Evolutionary conservation across 495 filamentous ascomycete species (phyloP), one percentile per base, ranked within the genome.

Genomic region (Penicillium malachiteum): DNA sequence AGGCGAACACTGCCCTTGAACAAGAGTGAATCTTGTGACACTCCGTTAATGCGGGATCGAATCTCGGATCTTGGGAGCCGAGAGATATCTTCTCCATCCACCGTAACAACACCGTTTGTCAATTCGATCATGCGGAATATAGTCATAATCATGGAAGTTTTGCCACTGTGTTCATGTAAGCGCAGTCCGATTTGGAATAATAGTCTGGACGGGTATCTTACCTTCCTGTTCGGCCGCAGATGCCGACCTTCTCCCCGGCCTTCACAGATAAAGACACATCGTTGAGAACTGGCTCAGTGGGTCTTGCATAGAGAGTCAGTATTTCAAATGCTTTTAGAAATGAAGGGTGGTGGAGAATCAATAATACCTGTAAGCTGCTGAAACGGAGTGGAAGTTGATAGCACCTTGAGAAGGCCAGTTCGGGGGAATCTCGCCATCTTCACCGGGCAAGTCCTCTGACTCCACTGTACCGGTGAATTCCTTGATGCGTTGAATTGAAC

Each of bases 11-110:
- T 72, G 21, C 72, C 70, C 43, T 68, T 63, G 54, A 73, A 79
- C 0, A 87, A 59, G 50, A 86, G 80, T 0, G 84, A 77, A 47
- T 84, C 78, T 57, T 89, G 84, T 7, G 85, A 79, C 39, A 86
- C 70, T 1, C 72, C 76, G 32, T 77, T 80, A 52, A 82, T 66
- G 14, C 70, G 72, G 0, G 75, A 67, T 35, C 80, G 76, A 47
- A 83, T 69, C 12, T 77, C 71, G 34, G 76, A 65, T 8, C 75
- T 73, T 0, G 75, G 79, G 8, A 82, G 66, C 7, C 66, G 74
- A 18, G 74, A 71, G 40, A 83, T 62, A 53, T 78, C 74, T 17
- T 78, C 50, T 9, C 74, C 74, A 47, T 84, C 81, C 30, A 85
- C 72, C 12, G 41, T 64, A 49, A 81, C 78, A 42, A 60, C 62